Base-by-base conservation (phyloP, 129 eudicot species). In the Pulicaria dysenterica region DNA sequence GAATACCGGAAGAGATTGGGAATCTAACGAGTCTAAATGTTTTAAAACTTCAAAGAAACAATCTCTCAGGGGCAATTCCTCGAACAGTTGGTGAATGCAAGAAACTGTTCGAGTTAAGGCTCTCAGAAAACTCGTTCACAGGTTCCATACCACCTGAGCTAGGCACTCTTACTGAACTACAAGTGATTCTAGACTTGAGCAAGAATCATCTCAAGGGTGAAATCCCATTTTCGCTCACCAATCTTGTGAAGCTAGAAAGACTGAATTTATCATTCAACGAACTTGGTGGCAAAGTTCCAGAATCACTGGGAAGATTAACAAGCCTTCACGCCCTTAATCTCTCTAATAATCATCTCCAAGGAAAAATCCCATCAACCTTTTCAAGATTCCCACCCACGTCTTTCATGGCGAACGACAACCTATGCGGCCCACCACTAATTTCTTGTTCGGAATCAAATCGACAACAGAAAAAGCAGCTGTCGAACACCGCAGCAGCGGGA, bases 181-280 rank as follows among this genome's bases (percentile, higher is more conserved):
- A 93, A 83, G 98, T 93, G 54, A 84, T 90, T 15, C 64, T 94
- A 4, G 98, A 94, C 85, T 72, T 94, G 11, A 90, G 98, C 57
- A 58, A 19, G 58, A 94, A 94, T 38, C 59, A 31, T 31, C 77
- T 94, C 17, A 75, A 83, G 0, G 96, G 89, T 3, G 87, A 94
- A 64, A 90, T 94, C 76, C 98, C 98, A 47, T 24, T 75, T 6
- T 84, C 95, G 0, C 63, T 94, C 0, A 82, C 95, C 37, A 85
- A 87, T 60, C 88, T 94, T 37, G 58, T 85, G 64, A 94, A 94
- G 41, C 14, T 94, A 53, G 98, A 94, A 71, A 78, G 92, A 75
- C 31, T 94, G 46, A 89, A 94, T 55, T 81, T 94, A 8, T 94
- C 98, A 3, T 84, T 51, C 80, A 94, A 94, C 76, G 78, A 84